These are phyloP conservation scores for Aspergillus ellipticus DNA, from an alignment of 495 filamentous ascomycete species.

Conservation along the genomic window DNA sequence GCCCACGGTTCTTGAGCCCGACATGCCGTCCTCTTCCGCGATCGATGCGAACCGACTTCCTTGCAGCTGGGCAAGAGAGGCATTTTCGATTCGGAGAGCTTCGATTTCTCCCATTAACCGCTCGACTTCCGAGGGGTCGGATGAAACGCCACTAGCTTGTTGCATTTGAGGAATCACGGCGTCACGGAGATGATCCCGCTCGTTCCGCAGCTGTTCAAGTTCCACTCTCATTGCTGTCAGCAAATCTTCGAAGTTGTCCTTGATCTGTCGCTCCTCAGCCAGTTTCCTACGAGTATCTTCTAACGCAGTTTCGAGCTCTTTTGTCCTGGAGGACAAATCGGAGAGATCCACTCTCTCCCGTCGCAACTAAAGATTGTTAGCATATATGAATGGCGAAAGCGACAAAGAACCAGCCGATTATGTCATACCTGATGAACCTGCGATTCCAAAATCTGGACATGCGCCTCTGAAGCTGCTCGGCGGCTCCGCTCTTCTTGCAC, in stretches of 20 bases:
- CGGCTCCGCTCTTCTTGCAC: conserved; percentile 77
- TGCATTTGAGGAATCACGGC: conserved; percentile 73
- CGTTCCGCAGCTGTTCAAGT: conserved; percentile 75
- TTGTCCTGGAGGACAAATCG: conserved; percentile 41
- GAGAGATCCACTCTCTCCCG: conserved; percentile 42
- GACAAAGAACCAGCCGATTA: not conserved
- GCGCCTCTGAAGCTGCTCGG: conserved; percentile 71
- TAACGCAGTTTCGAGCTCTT: conserved; percentile 73
- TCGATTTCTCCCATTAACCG: conserved; percentile 66
- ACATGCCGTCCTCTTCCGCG: conserved; percentile 54
- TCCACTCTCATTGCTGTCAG: conserved; percentile 79
- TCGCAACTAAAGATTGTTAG: conserved; percentile 34
- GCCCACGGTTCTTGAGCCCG: conserved; percentile 26
- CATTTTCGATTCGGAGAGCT: conserved; percentile 51
- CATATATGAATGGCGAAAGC: not conserved
- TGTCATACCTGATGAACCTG: conserved; percentile 57
- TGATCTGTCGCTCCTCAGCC: conserved; percentile 78
- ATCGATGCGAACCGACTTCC: conserved; percentile 58
- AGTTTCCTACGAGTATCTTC: conserved; percentile 80
- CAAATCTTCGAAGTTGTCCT: conserved; percentile 91
- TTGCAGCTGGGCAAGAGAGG: conserved; percentile 49
- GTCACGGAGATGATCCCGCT: conserved; percentile 87
- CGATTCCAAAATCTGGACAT: conserved; percentile 75
- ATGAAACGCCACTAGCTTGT: conserved; percentile 51
- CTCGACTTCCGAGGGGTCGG: conserved; percentile 69